A percentile compares a stretch with the other conserved stretches of the same genome.
These are phyloP conservation scores for Microcos paniculata DNA, from an alignment of 345 rosid species.

Conservation along the genomic window DNA sequence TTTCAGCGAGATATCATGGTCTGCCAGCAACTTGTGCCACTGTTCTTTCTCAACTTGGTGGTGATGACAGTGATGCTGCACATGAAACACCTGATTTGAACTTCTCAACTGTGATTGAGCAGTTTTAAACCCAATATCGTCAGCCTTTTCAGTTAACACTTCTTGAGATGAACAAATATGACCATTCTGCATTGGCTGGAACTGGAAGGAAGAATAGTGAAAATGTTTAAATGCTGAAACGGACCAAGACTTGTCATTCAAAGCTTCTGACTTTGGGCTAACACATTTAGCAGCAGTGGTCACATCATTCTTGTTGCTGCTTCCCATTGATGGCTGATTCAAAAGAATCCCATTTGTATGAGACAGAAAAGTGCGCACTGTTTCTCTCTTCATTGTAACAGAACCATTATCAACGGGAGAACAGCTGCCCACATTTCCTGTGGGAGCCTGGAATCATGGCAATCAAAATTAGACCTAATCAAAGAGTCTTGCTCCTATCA, in stretches of 20 bases:
- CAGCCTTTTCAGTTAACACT: constrained; percentile 24
- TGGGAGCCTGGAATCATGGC: constrained; percentile 38
- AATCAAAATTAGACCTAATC: constrained; percentile 21
- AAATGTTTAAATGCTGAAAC: constrained; percentile 41
- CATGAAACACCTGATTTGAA: constrained; percentile 31
- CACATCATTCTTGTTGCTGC: constrained; percentile 57
- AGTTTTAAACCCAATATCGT: constrained; percentile 20
- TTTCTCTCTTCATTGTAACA: constrained; percentile 45
- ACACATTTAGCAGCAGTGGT: constrained; percentile 46
- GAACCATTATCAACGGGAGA: constrained; percentile 53
- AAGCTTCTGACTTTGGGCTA: constrained; percentile 40
- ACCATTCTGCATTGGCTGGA: constrained; percentile 35
- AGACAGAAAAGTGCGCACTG: constrained; percentile 28
- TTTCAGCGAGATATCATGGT: constrained; percentile 33
- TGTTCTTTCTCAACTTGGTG: constrained; percentile 22
- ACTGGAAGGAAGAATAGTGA: constrained; percentile 44
- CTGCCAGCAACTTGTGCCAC: constrained; percentile 28
- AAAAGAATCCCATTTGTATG: constrained; percentile 34
- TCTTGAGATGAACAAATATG: constrained; percentile 25
- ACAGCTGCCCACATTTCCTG: constrained; percentile 55
- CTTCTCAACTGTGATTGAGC: constrained; percentile 24
- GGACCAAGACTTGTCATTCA: constrained; percentile 35
- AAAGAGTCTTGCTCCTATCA: not conserved
- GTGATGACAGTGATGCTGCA: constrained; percentile 35
- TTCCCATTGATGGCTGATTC: constrained; percentile 53